Base-by-base conservation (phyloP, 192 early-diverging fungal genomes). In the Dimargaris cristalligena region DNA sequence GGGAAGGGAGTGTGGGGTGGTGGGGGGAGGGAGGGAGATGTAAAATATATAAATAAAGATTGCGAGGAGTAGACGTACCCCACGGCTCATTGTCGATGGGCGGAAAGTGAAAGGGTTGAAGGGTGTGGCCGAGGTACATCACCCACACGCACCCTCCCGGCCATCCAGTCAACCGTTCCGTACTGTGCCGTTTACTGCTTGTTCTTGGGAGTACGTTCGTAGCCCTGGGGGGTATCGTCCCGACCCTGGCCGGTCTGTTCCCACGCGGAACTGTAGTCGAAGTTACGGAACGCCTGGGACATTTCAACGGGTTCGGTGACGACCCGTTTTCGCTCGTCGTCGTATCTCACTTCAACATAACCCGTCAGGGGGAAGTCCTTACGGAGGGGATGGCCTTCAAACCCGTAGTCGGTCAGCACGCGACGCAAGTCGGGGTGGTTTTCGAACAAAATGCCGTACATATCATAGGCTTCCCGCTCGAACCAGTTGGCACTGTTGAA, bases 351-450 rank as follows among this genome's bases (percentile, higher is more conserved):
- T 75, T 96, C 95, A 10, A 96, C 92, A 67, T 96, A 99, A n/a
- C 95, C 93, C 34, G 90, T 93, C 44, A 99, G 76, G 49, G 95
- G 95, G 77, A 99, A 99, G 63, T 99, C 95, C 79, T 99, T 99
- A 61, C 95, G 77, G 65, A 98, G 58, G 62, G 86, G 86, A 64
- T 89, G 81, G 14, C 93, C 95, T 74, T 99, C 93, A 59, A 97
- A 99, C 28, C 95, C 95, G 65, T 99, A 99, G 72, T 96, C 92
- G 49, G 91, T 94, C 71, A 99, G 81, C 65, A 99, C 97, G 44
- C 95, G 77, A 49, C 95, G 71, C 69, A 99, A 70, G 75, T 99
- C 95, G 9, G 95, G 95, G 66, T 99, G 95, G 45, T 84, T 88
- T 0, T 80, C 78, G 67, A 99, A 99, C 71, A 92, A 92, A 47